Conservation (phyloP, 2,329 filamentous ascomycete species). For the Leptographium radiaticola region DNA sequence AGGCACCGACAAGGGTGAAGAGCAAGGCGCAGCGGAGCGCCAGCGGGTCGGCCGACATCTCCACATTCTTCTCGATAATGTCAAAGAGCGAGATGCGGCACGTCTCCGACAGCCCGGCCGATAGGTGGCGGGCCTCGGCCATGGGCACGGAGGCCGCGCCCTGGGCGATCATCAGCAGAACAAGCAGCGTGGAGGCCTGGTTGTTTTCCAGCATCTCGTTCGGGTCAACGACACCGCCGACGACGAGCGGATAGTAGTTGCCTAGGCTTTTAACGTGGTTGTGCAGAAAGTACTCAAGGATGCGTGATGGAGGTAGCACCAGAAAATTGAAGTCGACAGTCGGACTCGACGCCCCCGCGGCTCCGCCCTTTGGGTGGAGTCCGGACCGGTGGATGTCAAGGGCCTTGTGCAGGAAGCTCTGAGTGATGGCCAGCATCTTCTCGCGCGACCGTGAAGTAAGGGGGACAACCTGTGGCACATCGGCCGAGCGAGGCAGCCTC, state of each 20-base stretch:
- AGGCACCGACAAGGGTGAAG: conserved; percentile 55
- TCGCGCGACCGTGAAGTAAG: conserved; percentile 43
- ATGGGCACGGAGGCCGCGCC: conserved; percentile 54
- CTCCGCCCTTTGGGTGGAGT: conserved; percentile 15
- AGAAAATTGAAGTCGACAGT: conserved; percentile 43
- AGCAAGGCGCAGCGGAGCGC: conserved; percentile 49
- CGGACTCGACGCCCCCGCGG: conserved; percentile 25
- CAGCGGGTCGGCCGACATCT: conserved; percentile 48
- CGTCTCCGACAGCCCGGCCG: conserved; percentile 54
- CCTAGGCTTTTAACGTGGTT: conserved; percentile 54
- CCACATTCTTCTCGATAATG: conserved; percentile 57
- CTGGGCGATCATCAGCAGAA: conserved; percentile 61
- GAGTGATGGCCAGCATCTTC: conserved; percentile 58
- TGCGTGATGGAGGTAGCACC: conserved; percentile 50
- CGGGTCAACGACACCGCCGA: conserved; percentile 46
- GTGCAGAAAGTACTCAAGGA: conserved; percentile 53
- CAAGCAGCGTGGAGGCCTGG: conserved; percentile 50
- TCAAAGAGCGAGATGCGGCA: conserved; percentile 62
- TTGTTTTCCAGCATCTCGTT: conserved; percentile 57
- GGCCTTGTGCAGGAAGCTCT: conserved; percentile 57
- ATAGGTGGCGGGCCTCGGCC: conserved; percentile 50
- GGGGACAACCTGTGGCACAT: conserved; percentile 29
- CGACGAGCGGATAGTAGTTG: conserved; percentile 51
- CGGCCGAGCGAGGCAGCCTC: conserved; percentile 18
- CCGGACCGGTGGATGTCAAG: conserved; percentile 52